Percentiles rank a stretch among this genome's conserved stretches.
Evolutionary conservation across 495 filamentous ascomycete genomes (phyloP).

Genomic region (Hypoxylon intermedium): DNA sequence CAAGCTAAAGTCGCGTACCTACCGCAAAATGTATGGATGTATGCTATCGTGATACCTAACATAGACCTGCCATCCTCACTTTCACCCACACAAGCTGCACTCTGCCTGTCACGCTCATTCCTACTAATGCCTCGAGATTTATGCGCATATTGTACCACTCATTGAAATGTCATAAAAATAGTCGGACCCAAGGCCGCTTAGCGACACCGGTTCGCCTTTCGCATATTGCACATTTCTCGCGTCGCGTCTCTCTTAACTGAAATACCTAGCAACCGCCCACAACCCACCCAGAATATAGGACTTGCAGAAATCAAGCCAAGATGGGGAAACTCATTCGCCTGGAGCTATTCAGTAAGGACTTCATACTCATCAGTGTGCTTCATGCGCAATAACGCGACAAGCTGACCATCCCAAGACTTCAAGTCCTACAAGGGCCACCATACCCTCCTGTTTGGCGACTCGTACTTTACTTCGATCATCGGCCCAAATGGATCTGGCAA

Average conservation of each 20-base stretch:
- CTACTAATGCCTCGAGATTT: neutral
- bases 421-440: constrained; percentile 99
- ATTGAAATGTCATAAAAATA: constrained; percentile 34
- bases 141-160: neutral
- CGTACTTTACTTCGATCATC: constrained; percentile 99
- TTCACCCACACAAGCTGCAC: neutral
- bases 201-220: constrained; percentile 26
- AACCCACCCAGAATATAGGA: constrained; percentile 3
- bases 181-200: constrained; percentile 19
- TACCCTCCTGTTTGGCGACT: constrained; percentile 91
- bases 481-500: constrained; percentile 99
- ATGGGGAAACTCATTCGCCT: constrained; percentile 91
- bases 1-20: constrained; percentile 24
- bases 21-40: neutral
- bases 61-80: neutral
- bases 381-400: constrained; percentile 3
- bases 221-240: constrained; percentile 31
- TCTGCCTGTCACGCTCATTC: neutral
- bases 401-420: constrained; percentile 73
- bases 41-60: constrained; percentile 10
- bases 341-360: constrained; percentile 85
- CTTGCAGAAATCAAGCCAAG: constrained; percentile 28
- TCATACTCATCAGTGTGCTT: constrained; percentile 31
- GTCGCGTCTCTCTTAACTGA: constrained; percentile 32
- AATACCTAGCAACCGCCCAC: constrained; percentile 3